These are phyloP conservation scores for Talaromyces rugulosus DNA, from an alignment of 2,329 filamentous ascomycete genomes.

Conservation along the genomic window DNA sequence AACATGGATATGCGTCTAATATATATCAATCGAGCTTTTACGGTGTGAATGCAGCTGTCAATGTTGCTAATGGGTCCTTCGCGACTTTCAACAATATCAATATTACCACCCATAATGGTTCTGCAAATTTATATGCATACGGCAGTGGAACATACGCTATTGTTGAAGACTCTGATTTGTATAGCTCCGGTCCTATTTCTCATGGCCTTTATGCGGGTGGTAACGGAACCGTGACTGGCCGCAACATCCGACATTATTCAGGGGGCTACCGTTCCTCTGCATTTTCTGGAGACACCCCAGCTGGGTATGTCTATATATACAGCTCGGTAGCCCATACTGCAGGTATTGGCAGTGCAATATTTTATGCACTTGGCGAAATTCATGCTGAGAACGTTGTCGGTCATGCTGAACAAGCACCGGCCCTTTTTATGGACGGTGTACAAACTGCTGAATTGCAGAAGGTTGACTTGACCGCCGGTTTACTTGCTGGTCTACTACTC, in stretches of 20 bases:
- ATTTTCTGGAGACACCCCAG: conserved; percentile 29
- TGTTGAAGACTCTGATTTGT: conserved; percentile 25
- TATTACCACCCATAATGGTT: conserved; percentile 31
- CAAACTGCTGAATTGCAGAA: neutral
- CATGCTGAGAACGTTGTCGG: conserved; percentile 24
- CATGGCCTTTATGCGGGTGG: conserved; percentile 31
- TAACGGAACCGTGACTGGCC: conserved; percentile 24
- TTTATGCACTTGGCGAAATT: conserved; percentile 27
- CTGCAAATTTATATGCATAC: conserved; percentile 29
- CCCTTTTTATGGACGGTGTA: neutral
- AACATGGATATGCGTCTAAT: conserved; percentile 26
- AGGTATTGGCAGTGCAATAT: conserved; percentile 29
- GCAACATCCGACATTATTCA: conserved; percentile 24
- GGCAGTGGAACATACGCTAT: conserved; percentile 24
- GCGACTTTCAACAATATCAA: conserved; percentile 24
- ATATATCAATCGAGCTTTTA: conserved; percentile 27
- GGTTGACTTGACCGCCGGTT: neutral
- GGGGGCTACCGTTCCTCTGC: conserved; percentile 28
- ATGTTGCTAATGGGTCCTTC: conserved; percentile 26
- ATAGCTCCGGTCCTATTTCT: conserved; percentile 28
- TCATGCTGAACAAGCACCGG: conserved; percentile 5
- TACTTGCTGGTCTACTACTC: neutral
- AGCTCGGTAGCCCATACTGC: conserved; percentile 26
- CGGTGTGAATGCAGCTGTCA: conserved; percentile 28
- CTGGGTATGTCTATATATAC: conserved; percentile 24